A percentile compares a stretch with the other conserved stretches of the same genome.
These are phyloP conservation scores for Leptographium wingfieldii DNA, from an alignment of 2,329 filamentous ascomycete genomes.

Conservation along the genomic window DNA sequence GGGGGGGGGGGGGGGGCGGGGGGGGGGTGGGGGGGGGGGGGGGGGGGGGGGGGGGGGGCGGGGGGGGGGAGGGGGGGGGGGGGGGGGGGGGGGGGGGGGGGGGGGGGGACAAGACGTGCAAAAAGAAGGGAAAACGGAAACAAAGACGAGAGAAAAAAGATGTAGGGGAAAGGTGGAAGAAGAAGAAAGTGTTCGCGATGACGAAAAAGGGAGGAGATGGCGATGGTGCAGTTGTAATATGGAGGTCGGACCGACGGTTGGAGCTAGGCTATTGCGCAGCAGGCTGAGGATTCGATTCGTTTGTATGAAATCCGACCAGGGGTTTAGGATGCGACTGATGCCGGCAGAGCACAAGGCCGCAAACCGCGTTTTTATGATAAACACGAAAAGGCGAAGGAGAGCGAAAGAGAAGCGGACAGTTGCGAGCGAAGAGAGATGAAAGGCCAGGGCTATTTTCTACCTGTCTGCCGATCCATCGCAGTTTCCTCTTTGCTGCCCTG, in stretches of 20 bases:
- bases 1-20: neutral
- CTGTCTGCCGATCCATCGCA: neutral
- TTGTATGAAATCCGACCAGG: neutral
- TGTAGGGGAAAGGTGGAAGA: neutral
- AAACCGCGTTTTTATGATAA: neutral
- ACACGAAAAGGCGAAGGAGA: neutral
- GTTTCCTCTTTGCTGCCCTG: neutral
- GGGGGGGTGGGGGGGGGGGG: neutral
- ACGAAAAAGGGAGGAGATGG: neutral
- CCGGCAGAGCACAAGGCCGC: neutral
- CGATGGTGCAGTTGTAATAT: neutral
- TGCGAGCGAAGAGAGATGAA: neutral
- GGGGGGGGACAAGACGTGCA: neutral
- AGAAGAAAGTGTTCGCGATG: neutral
- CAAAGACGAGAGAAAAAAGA: neutral
- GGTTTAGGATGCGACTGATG: neutral
- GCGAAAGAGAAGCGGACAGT: neutral
- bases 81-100: neutral
- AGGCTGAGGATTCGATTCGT: no score
- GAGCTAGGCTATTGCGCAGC: neutral
- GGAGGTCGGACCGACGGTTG: neutral
- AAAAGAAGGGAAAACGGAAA: neutral
- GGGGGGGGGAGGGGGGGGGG: neutral
- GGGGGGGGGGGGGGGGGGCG: neutral
- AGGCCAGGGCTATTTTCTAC: neutral